Evolutionary conservation across 2,329 filamentous ascomycete genomes (phyloP).

Genomic region (Calonectria pseudoreteaudii): DNA sequence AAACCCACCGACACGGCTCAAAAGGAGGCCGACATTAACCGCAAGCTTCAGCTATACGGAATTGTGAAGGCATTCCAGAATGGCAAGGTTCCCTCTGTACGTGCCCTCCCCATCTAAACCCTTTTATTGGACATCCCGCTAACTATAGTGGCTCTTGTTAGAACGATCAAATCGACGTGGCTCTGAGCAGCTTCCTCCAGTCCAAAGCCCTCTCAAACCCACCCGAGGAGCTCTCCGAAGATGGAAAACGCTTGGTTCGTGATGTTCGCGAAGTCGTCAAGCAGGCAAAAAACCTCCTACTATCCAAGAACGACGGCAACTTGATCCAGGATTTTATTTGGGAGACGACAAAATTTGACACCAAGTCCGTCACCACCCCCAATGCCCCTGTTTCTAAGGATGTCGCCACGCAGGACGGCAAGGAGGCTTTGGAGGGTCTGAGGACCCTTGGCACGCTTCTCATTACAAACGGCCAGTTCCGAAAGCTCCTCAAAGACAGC

Average conservation of each 20-base stretch:
- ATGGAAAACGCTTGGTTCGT: constrained; percentile 82
- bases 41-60: constrained; percentile 94
- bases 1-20: constrained; percentile 77
- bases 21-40: constrained; percentile 90
- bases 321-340: constrained; percentile 97
- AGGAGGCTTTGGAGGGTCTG: constrained; percentile 85
- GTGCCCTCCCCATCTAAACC: constrained; percentile 44
- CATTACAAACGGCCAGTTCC: constrained; percentile 96
- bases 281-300: constrained; percentile 84
- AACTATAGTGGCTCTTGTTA: constrained; percentile 47
- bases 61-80: constrained; percentile 87
- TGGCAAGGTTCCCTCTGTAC: constrained; percentile 90
- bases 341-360: constrained; percentile 83
- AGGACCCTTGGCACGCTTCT: constrained; percentile 89
- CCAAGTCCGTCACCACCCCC: constrained; percentile 71
- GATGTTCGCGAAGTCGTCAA: constrained; percentile 85
- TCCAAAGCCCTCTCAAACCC: constrained; percentile 78
- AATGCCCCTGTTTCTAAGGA: constrained; percentile 79
- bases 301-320: constrained; percentile 96
- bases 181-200: constrained; percentile 86
- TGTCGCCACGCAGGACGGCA: constrained; percentile 82
- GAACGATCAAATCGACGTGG: constrained; percentile 97
- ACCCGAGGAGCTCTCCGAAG: constrained; percentile 80
- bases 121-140: background rate
- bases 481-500: constrained; percentile 88